Percentiles rank a stretch among this genome's conserved stretches.
phyloP scores from a whole-genome alignment of 2,329 filamentous ascomycete genomes.

The Xylaria sp. region DNA sequence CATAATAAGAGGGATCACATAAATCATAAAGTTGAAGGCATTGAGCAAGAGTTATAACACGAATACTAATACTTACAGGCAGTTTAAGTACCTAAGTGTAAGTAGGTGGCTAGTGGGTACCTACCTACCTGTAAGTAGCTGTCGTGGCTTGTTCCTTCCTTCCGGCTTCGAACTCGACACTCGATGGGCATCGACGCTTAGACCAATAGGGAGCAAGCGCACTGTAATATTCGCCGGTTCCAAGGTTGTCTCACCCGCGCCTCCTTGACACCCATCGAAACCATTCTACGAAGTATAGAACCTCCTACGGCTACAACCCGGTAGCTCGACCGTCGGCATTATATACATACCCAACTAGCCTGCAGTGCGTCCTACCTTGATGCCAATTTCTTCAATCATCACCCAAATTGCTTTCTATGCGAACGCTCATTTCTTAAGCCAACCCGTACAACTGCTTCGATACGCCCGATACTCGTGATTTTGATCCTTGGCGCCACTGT shows the following conservation, averaged over 20 bases:
- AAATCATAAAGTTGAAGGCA: neutral
- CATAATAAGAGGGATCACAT: no score
- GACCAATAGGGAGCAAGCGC: neutral
- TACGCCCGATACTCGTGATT: neutral
- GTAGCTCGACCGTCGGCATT: conserved; percentile 1
- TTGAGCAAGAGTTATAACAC: neutral
- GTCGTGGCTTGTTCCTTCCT: conserved; percentile 11
- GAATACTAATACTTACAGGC: neutral
- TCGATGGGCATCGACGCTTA: conserved; percentile 1
- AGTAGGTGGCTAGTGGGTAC: conserved; percentile 1
- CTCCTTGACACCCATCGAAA: neutral
- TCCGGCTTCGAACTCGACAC: conserved; percentile 4
- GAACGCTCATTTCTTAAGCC: neutral
- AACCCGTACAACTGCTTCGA: neutral
- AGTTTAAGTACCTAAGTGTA: no score
- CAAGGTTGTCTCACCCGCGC: conserved; percentile 20
- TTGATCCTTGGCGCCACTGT: neutral
- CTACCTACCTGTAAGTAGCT: neutral
- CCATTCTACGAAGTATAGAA: no score
- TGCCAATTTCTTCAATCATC: conserved; percentile 2
- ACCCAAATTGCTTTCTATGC: conserved; percentile 14
- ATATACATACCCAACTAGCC: neutral
- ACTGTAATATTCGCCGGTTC: conserved; percentile 13
- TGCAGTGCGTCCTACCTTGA: neutral
- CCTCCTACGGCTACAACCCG: no score